Percentiles rank a stretch among this genome's conserved stretches.
These are phyloP conservation scores for Rubia balearica DNA, from an alignment of 305 asterid genomes.

Conservation along the genomic window DNA sequence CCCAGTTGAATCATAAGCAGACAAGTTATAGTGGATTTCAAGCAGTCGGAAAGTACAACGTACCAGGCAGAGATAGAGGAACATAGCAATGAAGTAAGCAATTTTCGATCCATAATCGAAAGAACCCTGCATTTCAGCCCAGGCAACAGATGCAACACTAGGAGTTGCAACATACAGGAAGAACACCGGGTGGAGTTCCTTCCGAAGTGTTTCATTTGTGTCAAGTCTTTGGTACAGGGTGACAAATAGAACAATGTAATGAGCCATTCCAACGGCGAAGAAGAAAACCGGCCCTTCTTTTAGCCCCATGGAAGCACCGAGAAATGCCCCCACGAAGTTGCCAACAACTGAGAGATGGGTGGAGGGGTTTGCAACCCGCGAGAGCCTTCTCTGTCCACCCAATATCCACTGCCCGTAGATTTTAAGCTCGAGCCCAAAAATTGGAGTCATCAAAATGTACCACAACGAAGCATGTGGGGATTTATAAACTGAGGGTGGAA, in stretches of 20 bases:
- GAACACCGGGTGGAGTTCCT: constrained; percentile 84
- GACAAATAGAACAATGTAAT: constrained; percentile 64
- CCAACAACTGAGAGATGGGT: constrained; percentile 70
- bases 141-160: constrained; percentile 77
- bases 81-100: constrained; percentile 64
- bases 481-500: constrained; percentile 41
- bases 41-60: constrained; percentile 10
- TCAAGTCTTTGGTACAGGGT: constrained; percentile 85
- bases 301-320: constrained; percentile 77
- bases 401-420: constrained; percentile 95
- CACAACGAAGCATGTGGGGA: constrained; percentile 36
- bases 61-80: constrained; percentile 74
- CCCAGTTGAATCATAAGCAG: too few relatives aligned
- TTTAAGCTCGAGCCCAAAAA: constrained; percentile 54
- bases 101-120: constrained; percentile 56
- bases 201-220: constrained; percentile 69
- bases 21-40: too few relatives aligned
- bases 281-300: constrained; percentile 82
- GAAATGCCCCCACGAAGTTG: constrained; percentile 73
- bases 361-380: constrained; percentile 79
- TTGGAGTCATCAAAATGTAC: constrained; percentile 70
- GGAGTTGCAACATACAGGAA: constrained; percentile 89
- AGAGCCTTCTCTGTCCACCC: constrained; percentile 76
- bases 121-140: constrained; percentile 66
- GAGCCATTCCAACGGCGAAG: constrained; percentile 79